Evolutionary conservation across 169 alveolate genomes (phyloP), one percentile per base, ranked within the genome.

Genomic region (Ichthyophthirius multifiliis): DNA sequence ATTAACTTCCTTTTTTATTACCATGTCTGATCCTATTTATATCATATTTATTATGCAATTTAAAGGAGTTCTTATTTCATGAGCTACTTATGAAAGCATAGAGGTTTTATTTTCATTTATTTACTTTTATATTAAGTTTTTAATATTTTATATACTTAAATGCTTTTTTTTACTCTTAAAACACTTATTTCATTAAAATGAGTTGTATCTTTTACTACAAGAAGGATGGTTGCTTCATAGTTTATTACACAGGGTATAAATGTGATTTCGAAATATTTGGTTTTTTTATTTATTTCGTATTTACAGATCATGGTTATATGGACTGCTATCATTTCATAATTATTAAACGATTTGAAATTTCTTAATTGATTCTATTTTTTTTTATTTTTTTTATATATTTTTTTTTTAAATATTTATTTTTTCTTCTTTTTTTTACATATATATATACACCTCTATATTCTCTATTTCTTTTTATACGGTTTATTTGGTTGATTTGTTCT

Each of bases 1-100:
- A 15, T 67, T 15, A 5, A 43, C 20, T n/a, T 43, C 41, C 9
- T 62, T 16, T 16, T 55, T 44, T 39, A 37, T 20, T n/a, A n/a
- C n/a, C 35, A 48, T 15, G 15, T 63, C 35, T 27, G 32, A 37
- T 1, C 47, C 37, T 76, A 37, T 41, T 37, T 65, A 46, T 41
- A 76, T 16, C 39, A 76, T 76, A 39, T 65, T 76, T 32, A 76
- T 76, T 5, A 76, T 47, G 35, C 65, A 62, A 63, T 76, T 76
- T 35, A 76, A 43, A 1, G 83, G 83, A 39, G 83, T 45, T 76
- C 76, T 76, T 34, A 62, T 48, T 62, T 76, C 83, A 62, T 76
- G 83, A 13, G 75, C 65, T 1, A 76, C 83, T 48, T 37, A 62
- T 16, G 83, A 76, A 18, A 76, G 35, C 23, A 43, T 76, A 27